Percentiles rank a stretch among this genome's conserved stretches.
phyloP scores from a whole-genome alignment of 495 filamentous ascomycete species.

The Penicillium atrosanguineum region DNA sequence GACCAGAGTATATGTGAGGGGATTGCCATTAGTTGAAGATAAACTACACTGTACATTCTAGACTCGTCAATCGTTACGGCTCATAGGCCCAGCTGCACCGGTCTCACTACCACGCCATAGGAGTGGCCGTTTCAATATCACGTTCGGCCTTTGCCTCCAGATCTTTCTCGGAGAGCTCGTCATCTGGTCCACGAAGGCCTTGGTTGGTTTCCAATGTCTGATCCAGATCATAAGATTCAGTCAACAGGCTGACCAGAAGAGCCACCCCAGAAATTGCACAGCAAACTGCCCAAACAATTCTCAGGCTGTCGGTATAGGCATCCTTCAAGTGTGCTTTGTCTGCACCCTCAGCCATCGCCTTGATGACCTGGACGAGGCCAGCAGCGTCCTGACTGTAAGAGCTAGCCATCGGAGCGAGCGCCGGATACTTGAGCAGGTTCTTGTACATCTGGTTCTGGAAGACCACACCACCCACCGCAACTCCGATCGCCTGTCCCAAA shows the following conservation, averaged over 20 bases:
- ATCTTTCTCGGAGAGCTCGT: constrained; percentile 13
- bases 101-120: constrained; percentile 16
- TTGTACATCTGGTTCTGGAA: constrained; percentile 60
- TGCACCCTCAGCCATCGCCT: constrained; percentile 45
- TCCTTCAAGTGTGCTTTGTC: constrained; percentile 45
- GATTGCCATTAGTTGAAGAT: constrained; percentile 1
- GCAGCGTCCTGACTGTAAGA: constrained; percentile 57
- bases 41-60: constrained; percentile 10
- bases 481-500: constrained; percentile 52
- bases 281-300: constrained; percentile 55
- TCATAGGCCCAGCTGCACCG: background rate
- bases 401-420: constrained; percentile 42
- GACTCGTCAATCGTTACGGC: constrained; percentile 3
- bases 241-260: constrained; percentile 47
- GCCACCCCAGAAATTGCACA: constrained; percentile 52
- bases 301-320: constrained; percentile 56
- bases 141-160: constrained; percentile 10
- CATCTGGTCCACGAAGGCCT: constrained; percentile 15
- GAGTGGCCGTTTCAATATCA: constrained; percentile 4
- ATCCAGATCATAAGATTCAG: constrained; percentile 53
- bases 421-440: constrained; percentile 42
- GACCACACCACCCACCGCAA: constrained; percentile 55
- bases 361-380: constrained; percentile 57
- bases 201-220: constrained; percentile 39
- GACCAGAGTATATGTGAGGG: background rate